phyloP scores from a whole-genome alignment of 352 stramenopile genomes.

The Elongisporangium anandrum region DNA sequence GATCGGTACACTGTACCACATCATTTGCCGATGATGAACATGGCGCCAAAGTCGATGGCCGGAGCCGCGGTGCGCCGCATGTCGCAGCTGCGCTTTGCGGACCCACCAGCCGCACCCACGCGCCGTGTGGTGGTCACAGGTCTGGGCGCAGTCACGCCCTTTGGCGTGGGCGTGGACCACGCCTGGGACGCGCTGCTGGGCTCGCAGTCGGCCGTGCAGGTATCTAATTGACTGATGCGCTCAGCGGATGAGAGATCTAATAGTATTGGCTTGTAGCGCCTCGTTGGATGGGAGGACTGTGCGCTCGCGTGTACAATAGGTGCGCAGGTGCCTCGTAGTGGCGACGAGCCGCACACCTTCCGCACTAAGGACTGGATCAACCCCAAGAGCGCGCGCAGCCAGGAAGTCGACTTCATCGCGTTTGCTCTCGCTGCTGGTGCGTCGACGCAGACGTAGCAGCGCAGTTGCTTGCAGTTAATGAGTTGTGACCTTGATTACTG shows the following conservation, averaged over 20 bases:
- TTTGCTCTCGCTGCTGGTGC: conserved; percentile 81
- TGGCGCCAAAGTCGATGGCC: conserved; percentile 1
- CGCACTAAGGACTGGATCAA: conserved; percentile 68
- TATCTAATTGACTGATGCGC: conserved; percentile 8
- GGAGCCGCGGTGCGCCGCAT: conserved; percentile 17
- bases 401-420: conserved; percentile 84
- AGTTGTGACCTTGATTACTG: conserved; percentile 4
- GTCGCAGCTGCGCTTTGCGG: conserved; percentile 61
- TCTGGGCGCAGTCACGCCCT: conserved; percentile 87
- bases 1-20: too few species aligned
- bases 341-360: conserved; percentile 41
- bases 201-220: conserved; percentile 71
- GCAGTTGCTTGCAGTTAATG: too few species aligned
- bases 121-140: conserved; percentile 91
- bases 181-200: conserved; percentile 82
- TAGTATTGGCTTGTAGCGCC: conserved; percentile 19
- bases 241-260: neutral
- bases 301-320: conserved; percentile 69
- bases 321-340: conserved; percentile 58
- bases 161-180: conserved; percentile 78
- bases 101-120: conserved; percentile 45
- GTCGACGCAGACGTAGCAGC: too few species aligned
- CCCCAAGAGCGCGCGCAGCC: conserved; percentile 53
- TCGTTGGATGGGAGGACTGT: conserved; percentile 50
- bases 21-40: too few species aligned